Evolutionary conservation across 2,329 filamentous ascomycete species (phyloP).

Genomic region (Arthrobotrys megalospora): DNA sequence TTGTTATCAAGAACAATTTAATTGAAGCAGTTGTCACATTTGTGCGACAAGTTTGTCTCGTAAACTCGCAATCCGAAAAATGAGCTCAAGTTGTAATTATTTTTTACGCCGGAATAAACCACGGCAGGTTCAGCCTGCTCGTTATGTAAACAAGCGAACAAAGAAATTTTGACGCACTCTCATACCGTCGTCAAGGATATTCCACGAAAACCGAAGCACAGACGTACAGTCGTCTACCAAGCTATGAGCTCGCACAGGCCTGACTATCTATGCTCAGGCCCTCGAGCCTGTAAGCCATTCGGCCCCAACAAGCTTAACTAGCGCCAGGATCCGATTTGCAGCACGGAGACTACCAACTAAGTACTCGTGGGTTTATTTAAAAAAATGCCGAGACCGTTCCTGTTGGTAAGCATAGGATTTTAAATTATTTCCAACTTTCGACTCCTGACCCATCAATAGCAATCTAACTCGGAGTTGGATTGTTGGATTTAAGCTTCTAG

Average conservation of each 20-base stretch:
- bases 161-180: not conserved
- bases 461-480: not conserved
- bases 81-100: not conserved
- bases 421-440: slow-evolving; percentile 16
- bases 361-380: not conserved
- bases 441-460: not conserved
- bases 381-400: not conserved
- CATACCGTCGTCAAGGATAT: not conserved
- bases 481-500: slow-evolving; percentile 22
- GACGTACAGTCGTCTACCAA: not conserved
- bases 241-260: not conserved
- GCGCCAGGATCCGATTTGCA: not conserved
- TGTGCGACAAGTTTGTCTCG: not conserved
- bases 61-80: not conserved
- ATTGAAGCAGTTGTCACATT: not conserved
- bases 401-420: slow-evolving; percentile 12
- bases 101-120: not conserved
- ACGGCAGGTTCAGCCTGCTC: not conserved
- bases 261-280: slow-evolving; percentile 1
- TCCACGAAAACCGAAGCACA: not conserved
- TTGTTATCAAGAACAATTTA: slow-evolving; percentile 1
- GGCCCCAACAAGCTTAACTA: not conserved
- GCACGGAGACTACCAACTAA: not conserved
- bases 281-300: not conserved
- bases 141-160: slow-evolving; percentile 1